Evolutionary conservation across 148 eudicot genomes (phyloP), one percentile per base, ranked within the genome.

Genomic region (Chenopodium suecicum): DNA sequence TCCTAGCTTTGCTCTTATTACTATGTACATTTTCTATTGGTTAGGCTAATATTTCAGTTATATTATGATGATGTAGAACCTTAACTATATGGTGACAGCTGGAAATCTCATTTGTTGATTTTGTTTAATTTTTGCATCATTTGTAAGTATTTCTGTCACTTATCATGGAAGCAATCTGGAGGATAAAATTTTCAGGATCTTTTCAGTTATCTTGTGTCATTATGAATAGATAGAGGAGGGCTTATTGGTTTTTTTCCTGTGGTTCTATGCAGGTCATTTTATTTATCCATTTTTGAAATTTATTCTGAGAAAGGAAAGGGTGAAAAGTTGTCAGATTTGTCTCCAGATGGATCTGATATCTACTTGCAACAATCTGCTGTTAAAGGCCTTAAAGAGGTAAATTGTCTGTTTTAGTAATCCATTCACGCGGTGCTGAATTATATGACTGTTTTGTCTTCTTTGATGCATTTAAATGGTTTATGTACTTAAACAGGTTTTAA

Each of bases 281-380:
- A 83, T 84, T 44, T 95, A 31, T 95, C 99, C 9, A 88, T 93
- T 82, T 92, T 95, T 81, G 97, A 95, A 74, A 92, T 95, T 31
- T 87, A 66, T 79, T 82, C 90, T 37, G 97, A 92, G 82, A 84
- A 83, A 83, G 97, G 98, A 58, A 95, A 92, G 86, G 85, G 84
- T 2, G 99, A 95, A 82, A 88, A 84, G 83, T 63, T 95, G 67
- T 64, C 74, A 70, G 99, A 95, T 87, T 85, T 95, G 78, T 89
- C 87, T 22, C 91, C 90, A 17, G 91, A 87, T 75, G 92, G 90
- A 48, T 89, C 85, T 71, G 92, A 93, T 37, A 54, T 91, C 23
- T 74, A 56, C 82, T 82, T 91, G 88, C 99, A 92, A 52, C 92
- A 93, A 31, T 92, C 98, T n/a, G 80, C 79, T 73, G 77, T 93